These are phyloP conservation scores for Aristolochia californica DNA, from an alignment of 164 flowering plant genomes.

Conservation along the genomic window DNA sequence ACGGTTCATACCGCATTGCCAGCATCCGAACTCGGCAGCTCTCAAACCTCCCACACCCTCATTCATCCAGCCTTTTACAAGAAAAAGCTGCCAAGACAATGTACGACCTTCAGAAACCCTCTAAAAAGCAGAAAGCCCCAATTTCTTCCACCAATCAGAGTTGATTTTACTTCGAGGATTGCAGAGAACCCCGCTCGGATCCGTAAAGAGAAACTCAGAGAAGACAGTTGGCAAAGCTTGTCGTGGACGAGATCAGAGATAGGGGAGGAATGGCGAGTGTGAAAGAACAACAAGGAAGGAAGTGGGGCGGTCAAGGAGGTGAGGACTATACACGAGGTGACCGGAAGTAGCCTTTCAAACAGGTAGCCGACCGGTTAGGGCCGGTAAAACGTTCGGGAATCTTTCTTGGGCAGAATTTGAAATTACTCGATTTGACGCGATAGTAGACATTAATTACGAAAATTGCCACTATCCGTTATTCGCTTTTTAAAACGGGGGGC, in stretches of 20 bases:
- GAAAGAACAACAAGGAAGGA: neutral
- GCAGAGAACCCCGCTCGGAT: neutral
- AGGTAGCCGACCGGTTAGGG: too few species aligned
- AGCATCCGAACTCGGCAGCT: neutral
- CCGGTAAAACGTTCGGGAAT: too few species aligned
- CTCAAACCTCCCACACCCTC: neutral
- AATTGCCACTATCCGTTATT: too few species aligned
- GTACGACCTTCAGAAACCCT: neutral
- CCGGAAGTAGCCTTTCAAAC: neutral
- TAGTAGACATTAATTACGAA: too few species aligned
- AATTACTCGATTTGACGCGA: too few species aligned
- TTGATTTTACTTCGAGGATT: too few species aligned
- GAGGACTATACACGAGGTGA: neutral
- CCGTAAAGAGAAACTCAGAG: neutral
- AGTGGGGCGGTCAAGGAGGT: neutral
- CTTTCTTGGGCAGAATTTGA: too few species aligned
- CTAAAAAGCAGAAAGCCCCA: neutral
- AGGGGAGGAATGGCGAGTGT: neutral
- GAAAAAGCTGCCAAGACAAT: conserved; percentile 1
- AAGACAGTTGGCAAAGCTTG: neutral
- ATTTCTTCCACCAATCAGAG: neutral
- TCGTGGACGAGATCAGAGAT: neutral
- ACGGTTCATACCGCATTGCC: neutral
- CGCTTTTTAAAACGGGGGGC: too few species aligned
- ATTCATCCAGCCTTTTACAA: too few species aligned